Conservation (phyloP, 78 protist genomes). For the Diacronema lutheri region DNA sequence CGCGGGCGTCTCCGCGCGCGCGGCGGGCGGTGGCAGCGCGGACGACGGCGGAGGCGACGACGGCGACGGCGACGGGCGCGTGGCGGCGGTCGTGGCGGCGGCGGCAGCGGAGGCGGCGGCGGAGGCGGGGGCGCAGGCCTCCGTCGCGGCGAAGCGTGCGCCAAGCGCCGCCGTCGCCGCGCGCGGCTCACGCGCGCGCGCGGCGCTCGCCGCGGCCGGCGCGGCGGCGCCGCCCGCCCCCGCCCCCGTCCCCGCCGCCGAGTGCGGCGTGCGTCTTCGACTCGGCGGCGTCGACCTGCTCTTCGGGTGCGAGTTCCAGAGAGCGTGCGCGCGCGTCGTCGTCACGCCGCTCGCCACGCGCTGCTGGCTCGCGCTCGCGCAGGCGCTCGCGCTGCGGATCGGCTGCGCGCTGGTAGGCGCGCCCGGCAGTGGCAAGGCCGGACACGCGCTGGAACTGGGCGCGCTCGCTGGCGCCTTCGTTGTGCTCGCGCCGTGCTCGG, state of each 20-base stretch:
- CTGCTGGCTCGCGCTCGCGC: slow-evolving; percentile 37
- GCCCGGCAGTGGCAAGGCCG: slow-evolving; percentile 62
- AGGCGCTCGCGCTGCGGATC: slow-evolving; percentile 45
- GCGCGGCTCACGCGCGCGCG: too few relatives aligned
- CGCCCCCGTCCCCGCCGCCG: too few relatives aligned
- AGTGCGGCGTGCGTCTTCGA: background rate
- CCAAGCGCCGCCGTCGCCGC: too few relatives aligned
- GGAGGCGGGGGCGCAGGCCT: too few relatives aligned
- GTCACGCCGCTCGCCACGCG: slow-evolving; percentile 64
- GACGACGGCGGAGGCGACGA: too few relatives aligned
- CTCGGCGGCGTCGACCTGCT: slow-evolving; percentile 70
- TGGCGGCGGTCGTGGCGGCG: too few relatives aligned
- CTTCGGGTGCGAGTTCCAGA: slow-evolving; percentile 80
- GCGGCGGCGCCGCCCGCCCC: too few relatives aligned
- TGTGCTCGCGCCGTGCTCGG: slow-evolving; percentile 69
- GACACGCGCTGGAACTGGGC: slow-evolving; percentile 58
- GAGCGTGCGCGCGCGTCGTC: slow-evolving; percentile 64
- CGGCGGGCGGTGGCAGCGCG: too few relatives aligned
- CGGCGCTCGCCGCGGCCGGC: too few relatives aligned
- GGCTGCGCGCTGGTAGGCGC: slow-evolving; percentile 54
- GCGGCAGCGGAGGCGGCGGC: too few relatives aligned
- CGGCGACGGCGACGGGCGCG: too few relatives aligned
- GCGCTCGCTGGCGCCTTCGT: slow-evolving; percentile 59
- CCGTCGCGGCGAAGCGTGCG: too few relatives aligned
- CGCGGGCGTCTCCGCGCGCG: background rate